Evolutionary conservation across 306 rosid genomes (phyloP), one percentile per base, ranked within the genome.

Genomic region (Sindora glabra): DNA sequence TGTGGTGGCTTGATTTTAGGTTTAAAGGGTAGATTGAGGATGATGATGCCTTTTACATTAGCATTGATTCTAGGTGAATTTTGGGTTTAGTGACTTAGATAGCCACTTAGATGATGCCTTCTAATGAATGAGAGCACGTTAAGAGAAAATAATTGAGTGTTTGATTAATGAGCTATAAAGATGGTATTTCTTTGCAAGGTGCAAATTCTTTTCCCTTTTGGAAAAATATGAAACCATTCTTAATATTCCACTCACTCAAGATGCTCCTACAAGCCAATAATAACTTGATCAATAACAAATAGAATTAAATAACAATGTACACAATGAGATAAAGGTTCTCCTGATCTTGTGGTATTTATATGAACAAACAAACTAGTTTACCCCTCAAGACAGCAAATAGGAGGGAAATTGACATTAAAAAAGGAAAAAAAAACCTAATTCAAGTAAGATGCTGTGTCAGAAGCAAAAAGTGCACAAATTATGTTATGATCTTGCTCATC

Each of bases 141-240:
- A 13, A 8, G 56, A 18, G 40, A 51, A 47, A 62, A 61, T 60
- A 36, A n/a, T n/a, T n/a, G n/a, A n/a, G n/a, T n/a, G n/a, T n/a
- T n/a, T n/a, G n/a, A n/a, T n/a, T n/a, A n/a, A n/a, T n/a, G n/a
- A n/a, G n/a, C n/a, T n/a, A n/a, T n/a, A n/a, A n/a, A n/a, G n/a
- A n/a, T 30, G 96, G 99, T 40, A 92, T 92, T 69, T 92, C 99
- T 84, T 89, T 92, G 94, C 95, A 83, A 12, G 99, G 99, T 34
- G 94, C 82, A 17, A 94, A 78, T 36, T 89, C 99, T 75, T 89
- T 92, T 14, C 89, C 95, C 79, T 82, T 89, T 60, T 86, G 96
- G 80, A 89, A 86, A 66, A 38, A 66, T 39, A 89, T 90, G 1
- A 29, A 58, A 4, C 79, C 82, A 9, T 84, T 78, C 78, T 77